These are phyloP conservation scores for Ceratocystis eucalypticola DNA, from an alignment of 2,329 filamentous ascomycete species.

Conservation along the genomic window DNA sequence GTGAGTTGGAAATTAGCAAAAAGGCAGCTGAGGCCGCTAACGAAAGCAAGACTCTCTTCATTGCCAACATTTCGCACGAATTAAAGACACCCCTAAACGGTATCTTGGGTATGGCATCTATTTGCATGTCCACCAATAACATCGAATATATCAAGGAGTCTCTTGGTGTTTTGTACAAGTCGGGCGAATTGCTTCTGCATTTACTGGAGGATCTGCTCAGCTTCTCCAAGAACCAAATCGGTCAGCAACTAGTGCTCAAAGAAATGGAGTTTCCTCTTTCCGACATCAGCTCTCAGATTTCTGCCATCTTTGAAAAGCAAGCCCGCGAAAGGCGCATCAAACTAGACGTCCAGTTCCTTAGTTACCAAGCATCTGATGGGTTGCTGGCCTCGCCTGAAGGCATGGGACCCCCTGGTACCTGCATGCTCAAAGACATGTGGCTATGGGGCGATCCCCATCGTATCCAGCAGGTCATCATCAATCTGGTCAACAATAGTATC, in stretches of 20 bases:
- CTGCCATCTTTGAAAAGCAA: constrained; percentile 83
- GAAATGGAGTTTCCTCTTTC: constrained; percentile 72
- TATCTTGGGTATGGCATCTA: constrained; percentile 84
- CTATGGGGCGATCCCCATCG: constrained; percentile 87
- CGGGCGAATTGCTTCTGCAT: constrained; percentile 57
- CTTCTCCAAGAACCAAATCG: constrained; percentile 91
- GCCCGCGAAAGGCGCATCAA: constrained; percentile 65
- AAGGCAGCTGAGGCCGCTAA: constrained; percentile 89
- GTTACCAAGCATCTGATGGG: constrained; percentile 19
- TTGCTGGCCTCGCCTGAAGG: constrained; percentile 35
- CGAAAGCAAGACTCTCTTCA: constrained; percentile 93
- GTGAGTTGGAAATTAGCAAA: constrained; percentile 76
- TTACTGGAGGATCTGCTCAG: constrained; percentile 79
- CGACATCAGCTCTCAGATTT: constrained; percentile 71
- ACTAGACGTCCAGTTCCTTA: constrained; percentile 53
- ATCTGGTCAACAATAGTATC: constrained; percentile 78
- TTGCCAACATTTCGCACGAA: constrained; percentile 81
- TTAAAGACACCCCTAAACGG: constrained; percentile 91
- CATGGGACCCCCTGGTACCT: constrained; percentile 50
- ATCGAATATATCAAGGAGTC: constrained; percentile 65
- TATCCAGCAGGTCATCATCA: constrained; percentile 86
- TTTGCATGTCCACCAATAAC: constrained; percentile 86
- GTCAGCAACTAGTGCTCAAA: constrained; percentile 67
- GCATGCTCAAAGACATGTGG: constrained; percentile 68
- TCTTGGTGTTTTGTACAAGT: constrained; percentile 78